A percentile compares a stretch with the other conserved stretches of the same genome.
These are phyloP conservation scores for Hypoxylon perforatum DNA, from an alignment of 495 filamentous ascomycete species.

Conservation along the genomic window DNA sequence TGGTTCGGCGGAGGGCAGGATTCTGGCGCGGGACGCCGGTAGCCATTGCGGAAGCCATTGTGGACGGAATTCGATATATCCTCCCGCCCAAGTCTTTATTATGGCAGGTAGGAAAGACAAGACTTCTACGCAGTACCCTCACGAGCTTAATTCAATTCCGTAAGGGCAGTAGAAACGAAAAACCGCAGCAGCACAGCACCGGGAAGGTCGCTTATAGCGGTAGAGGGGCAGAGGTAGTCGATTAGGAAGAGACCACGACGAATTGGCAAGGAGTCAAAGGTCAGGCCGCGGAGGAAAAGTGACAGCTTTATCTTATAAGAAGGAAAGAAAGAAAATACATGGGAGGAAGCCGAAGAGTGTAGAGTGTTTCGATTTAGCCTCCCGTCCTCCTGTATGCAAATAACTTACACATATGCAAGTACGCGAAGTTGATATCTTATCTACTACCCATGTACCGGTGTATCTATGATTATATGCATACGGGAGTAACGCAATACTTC, in stretches of 20 bases:
- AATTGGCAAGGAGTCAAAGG: slow-evolving; percentile 1
- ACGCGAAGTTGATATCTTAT: not conserved
- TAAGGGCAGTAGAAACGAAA: slow-evolving; percentile 1
- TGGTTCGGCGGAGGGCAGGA: slow-evolving; percentile 53
- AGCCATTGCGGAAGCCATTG: slow-evolving; percentile 54
- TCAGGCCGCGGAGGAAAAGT: not conserved
- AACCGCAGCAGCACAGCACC: slow-evolving; percentile 27
- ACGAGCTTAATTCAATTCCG: no score
- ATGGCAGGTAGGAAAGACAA: no score
- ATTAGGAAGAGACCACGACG: slow-evolving; percentile 7
- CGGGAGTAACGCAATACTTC: no score
- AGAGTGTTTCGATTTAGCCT: slow-evolving; percentile 21
- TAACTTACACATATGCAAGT: not conserved
- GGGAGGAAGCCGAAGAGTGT: not conserved
- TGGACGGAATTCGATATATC: slow-evolving; percentile 7
- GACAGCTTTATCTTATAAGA: slow-evolving; percentile 18
- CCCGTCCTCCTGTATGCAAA: slow-evolving; percentile 1
- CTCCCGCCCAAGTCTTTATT: not conserved
- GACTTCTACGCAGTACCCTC: no score
- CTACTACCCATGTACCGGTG: no score
- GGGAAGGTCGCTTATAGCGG: slow-evolving; percentile 3
- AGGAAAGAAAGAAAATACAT: not conserved
- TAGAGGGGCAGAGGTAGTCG: slow-evolving; percentile 1
- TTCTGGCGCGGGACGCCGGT: slow-evolving; percentile 52
- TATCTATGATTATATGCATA: no score